Percentiles rank a stretch among this genome's conserved stretches.
Conservation (phyloP, 805 yeast genomes). For the Metschnikowia bowlesiae region DNA sequence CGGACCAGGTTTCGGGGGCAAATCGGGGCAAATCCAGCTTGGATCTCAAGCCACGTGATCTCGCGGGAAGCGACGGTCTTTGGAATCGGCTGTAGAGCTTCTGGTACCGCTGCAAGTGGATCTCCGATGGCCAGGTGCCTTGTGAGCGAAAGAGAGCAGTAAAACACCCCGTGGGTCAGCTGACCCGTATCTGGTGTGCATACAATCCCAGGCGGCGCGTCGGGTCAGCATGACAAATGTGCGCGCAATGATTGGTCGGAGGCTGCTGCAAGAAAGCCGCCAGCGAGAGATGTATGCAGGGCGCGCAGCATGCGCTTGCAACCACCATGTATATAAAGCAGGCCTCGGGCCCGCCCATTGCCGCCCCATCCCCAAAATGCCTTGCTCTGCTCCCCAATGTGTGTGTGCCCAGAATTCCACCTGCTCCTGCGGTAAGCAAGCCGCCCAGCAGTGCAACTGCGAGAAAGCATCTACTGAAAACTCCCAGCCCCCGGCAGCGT, state of each 20-base stretch:
- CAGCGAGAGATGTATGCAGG: not conserved
- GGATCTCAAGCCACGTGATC: no score
- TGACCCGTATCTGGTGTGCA: no score
- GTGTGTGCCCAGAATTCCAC: conserved; percentile 59
- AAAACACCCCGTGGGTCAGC: no score
- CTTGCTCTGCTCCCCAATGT: conserved; percentile 41
- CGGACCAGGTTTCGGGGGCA: no score
- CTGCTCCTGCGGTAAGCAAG: conserved; percentile 59
- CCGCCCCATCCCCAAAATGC: conserved; percentile 6
- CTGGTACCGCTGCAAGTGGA: no score
- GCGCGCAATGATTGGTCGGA: conserved; percentile 12
- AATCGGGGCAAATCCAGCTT: no score
- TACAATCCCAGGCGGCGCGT: no score
- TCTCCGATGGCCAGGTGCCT: no score
- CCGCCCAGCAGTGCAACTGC: conserved; percentile 57
- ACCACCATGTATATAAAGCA: not conserved
- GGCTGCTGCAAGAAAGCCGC: not conserved
- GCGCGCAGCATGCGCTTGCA: not conserved
- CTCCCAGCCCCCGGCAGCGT: conserved; percentile 36
- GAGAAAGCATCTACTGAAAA: conserved; percentile 49
- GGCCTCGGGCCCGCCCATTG: not conserved
- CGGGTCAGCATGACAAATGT: conserved; percentile 9
- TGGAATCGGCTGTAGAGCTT: no score
- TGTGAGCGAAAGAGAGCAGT: no score
- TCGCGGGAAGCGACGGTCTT: no score